Evolutionary conservation across 345 rosid species (phyloP).

Genomic region (Eucalyptus paniculata): DNA sequence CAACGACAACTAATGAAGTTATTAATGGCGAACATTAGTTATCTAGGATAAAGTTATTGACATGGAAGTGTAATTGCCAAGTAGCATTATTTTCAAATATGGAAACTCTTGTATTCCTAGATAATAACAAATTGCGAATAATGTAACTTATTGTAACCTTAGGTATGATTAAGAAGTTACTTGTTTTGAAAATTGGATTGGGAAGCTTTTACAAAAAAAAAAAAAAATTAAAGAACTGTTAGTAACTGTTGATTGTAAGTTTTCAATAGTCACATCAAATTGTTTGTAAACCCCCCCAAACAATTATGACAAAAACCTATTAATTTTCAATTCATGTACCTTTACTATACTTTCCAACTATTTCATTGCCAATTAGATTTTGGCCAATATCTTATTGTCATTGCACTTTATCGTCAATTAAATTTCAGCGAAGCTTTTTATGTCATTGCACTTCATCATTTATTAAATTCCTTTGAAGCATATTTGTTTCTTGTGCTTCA

Average conservation of each 20-base stretch:
- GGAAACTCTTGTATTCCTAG: background rate
- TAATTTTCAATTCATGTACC: background rate
- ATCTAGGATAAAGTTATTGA: background rate
- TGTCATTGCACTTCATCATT: background rate
- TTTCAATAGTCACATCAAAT: background rate
- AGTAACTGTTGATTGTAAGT: rapidly evolving
- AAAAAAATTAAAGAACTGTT: background rate
- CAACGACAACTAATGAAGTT: background rate
- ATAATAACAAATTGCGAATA: background rate
- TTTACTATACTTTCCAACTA: background rate
- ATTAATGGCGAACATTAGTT: background rate
- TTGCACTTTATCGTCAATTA: background rate
- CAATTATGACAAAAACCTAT: background rate
- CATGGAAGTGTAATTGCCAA: rapidly evolving
- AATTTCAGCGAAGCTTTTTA: background rate
- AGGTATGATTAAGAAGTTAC: rapidly evolving
- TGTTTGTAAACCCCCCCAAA: background rate
- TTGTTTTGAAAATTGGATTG: background rate
- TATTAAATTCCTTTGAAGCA: background rate
- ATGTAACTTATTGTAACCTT: background rate
- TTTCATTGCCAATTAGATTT: background rate
- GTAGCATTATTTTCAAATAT: background rate
- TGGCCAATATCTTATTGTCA: background rate
- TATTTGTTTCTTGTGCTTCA: background rate
- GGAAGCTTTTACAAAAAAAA: background rate